A percentile compares a stretch with the other conserved stretches of the same genome.
These are phyloP conservation scores for Fimicolochytrium jonesii DNA, from an alignment of 192 early-diverging fungal species.

Conservation along the genomic window DNA sequence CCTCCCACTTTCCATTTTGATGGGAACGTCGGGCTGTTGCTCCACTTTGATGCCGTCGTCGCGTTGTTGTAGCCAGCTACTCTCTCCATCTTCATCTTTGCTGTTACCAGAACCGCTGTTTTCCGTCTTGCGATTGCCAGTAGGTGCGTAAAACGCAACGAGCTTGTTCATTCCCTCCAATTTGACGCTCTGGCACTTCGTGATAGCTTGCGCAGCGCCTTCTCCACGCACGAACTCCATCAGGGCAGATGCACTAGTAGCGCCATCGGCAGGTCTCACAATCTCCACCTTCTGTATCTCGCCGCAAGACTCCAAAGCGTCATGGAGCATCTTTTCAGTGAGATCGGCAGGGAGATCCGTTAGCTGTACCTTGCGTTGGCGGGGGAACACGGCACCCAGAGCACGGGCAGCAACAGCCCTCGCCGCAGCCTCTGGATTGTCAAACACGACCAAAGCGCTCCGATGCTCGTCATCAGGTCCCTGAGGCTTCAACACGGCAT, in stretches of 20 bases:
- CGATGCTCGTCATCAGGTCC: slow-evolving; percentile 2
- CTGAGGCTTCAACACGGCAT: slow-evolving; percentile 21
- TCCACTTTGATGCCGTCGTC: too few relatives aligned
- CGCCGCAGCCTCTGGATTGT: slow-evolving; percentile 33
- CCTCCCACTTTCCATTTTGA: too few relatives aligned
- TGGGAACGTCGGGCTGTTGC: too few relatives aligned
- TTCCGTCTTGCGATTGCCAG: too few relatives aligned
- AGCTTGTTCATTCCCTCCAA: too few relatives aligned
- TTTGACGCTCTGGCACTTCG: slow-evolving; percentile 1
- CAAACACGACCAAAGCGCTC: slow-evolving; percentile 32
- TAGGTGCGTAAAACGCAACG: too few relatives aligned
- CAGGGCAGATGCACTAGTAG: background rate
- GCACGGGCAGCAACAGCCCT: slow-evolving; percentile 30
- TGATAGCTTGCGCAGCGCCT: slow-evolving; percentile 22
- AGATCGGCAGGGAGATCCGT: background rate
- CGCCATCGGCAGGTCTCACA: background rate
- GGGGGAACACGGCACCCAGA: slow-evolving; percentile 34
- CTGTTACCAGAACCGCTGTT: too few relatives aligned
- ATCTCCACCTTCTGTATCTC: slow-evolving; percentile 28
- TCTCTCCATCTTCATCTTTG: too few relatives aligned
- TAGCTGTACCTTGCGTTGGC: slow-evolving; percentile 32
- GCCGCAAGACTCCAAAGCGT: slow-evolving; percentile 27
- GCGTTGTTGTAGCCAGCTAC: too few relatives aligned
- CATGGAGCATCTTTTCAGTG: slow-evolving; percentile 16
- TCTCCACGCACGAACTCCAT: slow-evolving; percentile 38